Conservation (phyloP, 139 green algal species). For the Tetradesmus lagerheimii region DNA sequence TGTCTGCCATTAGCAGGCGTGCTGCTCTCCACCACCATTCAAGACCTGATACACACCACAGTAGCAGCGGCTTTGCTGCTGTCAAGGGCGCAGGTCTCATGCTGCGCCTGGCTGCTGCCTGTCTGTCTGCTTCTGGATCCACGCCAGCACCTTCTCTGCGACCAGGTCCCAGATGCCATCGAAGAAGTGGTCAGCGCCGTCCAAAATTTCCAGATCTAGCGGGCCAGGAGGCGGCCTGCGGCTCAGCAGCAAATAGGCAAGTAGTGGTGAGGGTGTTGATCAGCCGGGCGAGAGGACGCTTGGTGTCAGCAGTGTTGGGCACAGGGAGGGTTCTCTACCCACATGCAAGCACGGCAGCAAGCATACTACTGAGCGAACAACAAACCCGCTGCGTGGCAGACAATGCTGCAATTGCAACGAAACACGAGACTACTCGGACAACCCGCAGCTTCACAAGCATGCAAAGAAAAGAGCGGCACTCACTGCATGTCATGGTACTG, state of each 20-base stretch:
- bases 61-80: not conserved
- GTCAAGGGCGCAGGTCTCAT: not conserved
- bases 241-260: not conserved
- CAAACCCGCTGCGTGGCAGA: no score
- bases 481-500: not conserved
- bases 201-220: conserved; percentile 34
- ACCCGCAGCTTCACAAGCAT: no score
- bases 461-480: not conserved
- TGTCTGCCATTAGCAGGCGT: no score
- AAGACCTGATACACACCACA: not conserved
- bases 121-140: conserved; percentile 25
- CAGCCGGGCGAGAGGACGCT: no score
- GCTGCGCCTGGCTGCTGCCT: not conserved
- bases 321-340: no score
- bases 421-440: no score
- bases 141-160: conserved; percentile 18
- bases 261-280: not conserved
- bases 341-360: not conserved
- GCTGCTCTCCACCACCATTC: no score
- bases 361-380: not conserved
- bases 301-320: no score
- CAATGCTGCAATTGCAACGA: no score
- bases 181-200: conserved; percentile 47
- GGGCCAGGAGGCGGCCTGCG: conserved; percentile 10
- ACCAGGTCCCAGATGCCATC: conserved; percentile 14